phyloP scores from a whole-genome alignment of 2,329 filamentous ascomycete species.

The Aspergillus versicolor region DNA sequence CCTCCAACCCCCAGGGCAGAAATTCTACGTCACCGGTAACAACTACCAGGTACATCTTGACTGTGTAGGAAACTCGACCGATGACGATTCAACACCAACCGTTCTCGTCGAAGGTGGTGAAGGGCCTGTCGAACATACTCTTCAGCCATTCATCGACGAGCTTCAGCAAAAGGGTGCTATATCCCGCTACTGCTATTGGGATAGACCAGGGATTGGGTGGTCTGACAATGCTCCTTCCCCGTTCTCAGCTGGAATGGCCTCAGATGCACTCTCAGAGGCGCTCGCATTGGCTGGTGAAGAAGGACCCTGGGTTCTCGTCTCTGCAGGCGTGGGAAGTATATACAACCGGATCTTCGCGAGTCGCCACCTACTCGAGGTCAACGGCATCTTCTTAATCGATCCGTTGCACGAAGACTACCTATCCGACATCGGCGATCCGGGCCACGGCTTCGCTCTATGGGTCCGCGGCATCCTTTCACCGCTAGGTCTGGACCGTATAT shows the following conservation, averaged over 20 bases:
- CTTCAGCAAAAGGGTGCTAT: conserved; percentile 79
- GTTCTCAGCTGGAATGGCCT: conserved; percentile 88
- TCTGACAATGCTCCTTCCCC: conserved; percentile 91
- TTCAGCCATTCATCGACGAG: conserved; percentile 77
- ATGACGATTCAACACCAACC: conserved; percentile 61
- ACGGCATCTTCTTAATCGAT: conserved; percentile 81
- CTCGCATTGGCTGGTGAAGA: conserved; percentile 75
- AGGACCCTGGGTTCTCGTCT: conserved; percentile 85
- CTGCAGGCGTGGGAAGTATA: conserved; percentile 81
- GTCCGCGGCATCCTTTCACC: conserved; percentile 80
- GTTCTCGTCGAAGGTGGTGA: conserved; percentile 85
- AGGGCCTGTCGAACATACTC: conserved; percentile 70
- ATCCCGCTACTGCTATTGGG: conserved; percentile 88
- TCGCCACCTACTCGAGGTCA: conserved; percentile 71
- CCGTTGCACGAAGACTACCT: conserved; percentile 86
- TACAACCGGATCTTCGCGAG: conserved; percentile 90
- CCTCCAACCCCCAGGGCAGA: conserved; percentile 69
- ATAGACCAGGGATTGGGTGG: conserved; percentile 87
- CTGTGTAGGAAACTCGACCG: conserved; percentile 65
- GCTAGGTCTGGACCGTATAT: conserved; percentile 76
- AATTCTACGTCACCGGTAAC: conserved; percentile 76
- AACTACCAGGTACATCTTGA: conserved; percentile 86
- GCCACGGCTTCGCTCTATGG: conserved; percentile 83
- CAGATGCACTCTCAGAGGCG: conserved; percentile 83
- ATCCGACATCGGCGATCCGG: conserved; percentile 60